phyloP scores from a whole-genome alignment of 2,329 filamentous ascomycete species.

The Microsporum audouinii region DNA sequence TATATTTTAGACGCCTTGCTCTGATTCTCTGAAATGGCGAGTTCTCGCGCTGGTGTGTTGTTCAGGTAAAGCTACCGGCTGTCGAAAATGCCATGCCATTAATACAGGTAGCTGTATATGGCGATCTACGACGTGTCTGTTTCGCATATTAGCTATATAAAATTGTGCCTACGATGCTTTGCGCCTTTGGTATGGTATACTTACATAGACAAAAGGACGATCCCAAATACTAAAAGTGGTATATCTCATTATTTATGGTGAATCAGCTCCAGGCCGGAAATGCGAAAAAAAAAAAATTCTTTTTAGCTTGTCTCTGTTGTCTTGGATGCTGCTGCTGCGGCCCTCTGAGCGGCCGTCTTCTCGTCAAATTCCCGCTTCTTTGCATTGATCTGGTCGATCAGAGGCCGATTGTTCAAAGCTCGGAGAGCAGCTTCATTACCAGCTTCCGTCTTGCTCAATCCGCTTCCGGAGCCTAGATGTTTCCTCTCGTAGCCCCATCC shows the following conservation, averaged over 20 bases:
- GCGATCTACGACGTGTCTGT: too few relatives aligned
- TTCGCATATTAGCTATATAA: neutral
- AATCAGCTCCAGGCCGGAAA: neutral
- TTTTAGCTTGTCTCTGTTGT: neutral
- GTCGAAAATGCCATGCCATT: too few relatives aligned
- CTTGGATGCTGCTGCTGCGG: neutral
- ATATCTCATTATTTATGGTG: neutral
- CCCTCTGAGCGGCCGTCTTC: slow-evolving; percentile 8
- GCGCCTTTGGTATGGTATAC: neutral
- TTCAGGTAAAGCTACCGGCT: too few relatives aligned
- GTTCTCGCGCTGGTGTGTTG: too few relatives aligned
- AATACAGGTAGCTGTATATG: too few relatives aligned
- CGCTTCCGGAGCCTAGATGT: slow-evolving; percentile 36
- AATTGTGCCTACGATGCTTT: neutral
- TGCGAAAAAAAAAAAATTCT: neutral
- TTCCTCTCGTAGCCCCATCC: slow-evolving; percentile 37
- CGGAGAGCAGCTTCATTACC: slow-evolving; percentile 35
- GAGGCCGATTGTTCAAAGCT: slow-evolving; percentile 28
- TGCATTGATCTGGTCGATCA: slow-evolving; percentile 31
- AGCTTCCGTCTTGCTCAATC: slow-evolving; percentile 34
- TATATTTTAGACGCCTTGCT: neutral
- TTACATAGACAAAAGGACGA: neutral
- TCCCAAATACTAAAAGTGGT: neutral
- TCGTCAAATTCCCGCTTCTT: slow-evolving; percentile 23
- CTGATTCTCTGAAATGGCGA: neutral